Conservation (phyloP, 2,329 filamentous ascomycete species). For the Scedosporium apiospermum region DNA sequence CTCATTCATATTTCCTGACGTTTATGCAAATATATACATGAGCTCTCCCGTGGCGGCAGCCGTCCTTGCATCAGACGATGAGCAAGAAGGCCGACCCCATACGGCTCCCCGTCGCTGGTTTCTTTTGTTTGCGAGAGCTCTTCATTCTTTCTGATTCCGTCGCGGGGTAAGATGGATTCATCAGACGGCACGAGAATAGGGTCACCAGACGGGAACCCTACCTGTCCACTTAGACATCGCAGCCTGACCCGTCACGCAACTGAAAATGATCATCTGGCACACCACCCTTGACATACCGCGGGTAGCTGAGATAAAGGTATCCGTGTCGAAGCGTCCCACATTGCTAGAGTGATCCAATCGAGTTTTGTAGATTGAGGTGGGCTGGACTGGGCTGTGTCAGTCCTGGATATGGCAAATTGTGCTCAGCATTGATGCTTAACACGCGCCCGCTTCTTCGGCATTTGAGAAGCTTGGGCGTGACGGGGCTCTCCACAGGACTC, state of each 20-base stretch:
- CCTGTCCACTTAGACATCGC: not conserved
- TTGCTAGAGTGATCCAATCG: not conserved
- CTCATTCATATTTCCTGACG: not conserved
- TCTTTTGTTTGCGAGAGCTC: not conserved
- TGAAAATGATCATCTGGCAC: not conserved
- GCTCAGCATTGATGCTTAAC: not conserved
- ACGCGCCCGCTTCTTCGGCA: no score
- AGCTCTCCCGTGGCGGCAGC: not conserved
- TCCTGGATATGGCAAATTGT: not conserved
- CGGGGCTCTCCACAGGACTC: no score
- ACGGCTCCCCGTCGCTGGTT: not conserved
- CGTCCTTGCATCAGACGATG: not conserved
- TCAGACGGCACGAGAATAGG: not conserved
- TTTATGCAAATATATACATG: not conserved
- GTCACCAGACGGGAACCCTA: not conserved
- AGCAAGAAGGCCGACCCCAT: not conserved
- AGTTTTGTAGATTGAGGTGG: not conserved
- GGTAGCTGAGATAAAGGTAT: not conserved
- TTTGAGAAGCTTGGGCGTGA: no score
- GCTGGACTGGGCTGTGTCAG: not conserved
- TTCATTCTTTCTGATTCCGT: not conserved
- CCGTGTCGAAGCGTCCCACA: not conserved
- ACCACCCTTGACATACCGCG: not conserved
- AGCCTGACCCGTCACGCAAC: not conserved
- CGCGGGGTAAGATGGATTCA: not conserved